Evolutionary conservation across 1,284 basidiomycete genomes (phyloP).

Genomic region (Boletus sp.): DNA sequence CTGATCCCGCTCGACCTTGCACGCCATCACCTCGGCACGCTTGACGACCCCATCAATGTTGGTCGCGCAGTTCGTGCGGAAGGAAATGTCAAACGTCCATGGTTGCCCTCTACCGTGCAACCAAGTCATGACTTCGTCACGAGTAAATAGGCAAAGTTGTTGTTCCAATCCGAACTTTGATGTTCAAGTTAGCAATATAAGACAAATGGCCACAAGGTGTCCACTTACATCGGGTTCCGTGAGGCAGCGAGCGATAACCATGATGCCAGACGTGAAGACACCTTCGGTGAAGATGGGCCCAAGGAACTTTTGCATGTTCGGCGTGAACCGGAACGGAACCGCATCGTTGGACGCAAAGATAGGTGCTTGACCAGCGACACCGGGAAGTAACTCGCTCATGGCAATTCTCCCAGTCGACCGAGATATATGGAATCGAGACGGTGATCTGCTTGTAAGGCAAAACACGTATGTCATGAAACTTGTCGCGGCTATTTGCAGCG

Average conservation of each 20-base stretch:
- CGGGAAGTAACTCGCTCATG: constrained; percentile 89
- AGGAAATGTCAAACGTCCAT: constrained; percentile 59
- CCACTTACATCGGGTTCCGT: constrained; percentile 87
- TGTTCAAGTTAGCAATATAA: constrained; percentile 5
- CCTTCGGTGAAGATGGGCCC: constrained; percentile 92
- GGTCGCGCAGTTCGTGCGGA: constrained; percentile 69
- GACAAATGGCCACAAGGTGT: not conserved
- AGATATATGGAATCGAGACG: constrained; percentile 87
- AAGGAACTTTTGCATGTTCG: constrained; percentile 95
- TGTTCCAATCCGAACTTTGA: constrained; percentile 84
- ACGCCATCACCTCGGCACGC: constrained; percentile 84
- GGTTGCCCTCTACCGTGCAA: constrained; percentile 54
- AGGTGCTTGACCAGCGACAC: constrained; percentile 59
- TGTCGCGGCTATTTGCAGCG: constrained; percentile 84
- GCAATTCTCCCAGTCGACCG: constrained; percentile 88
- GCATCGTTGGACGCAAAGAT: constrained; percentile 81
- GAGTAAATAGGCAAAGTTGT: constrained; percentile 86
- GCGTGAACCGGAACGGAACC: constrained; percentile 97
- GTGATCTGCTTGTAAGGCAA: constrained; percentile 83
- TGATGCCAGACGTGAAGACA: constrained; percentile 82
- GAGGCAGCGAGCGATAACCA: constrained; percentile 90
- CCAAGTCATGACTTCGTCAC: constrained; percentile 91
- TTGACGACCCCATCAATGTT: constrained; percentile 87
- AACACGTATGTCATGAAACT: constrained; percentile 95
- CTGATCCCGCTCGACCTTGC: constrained; percentile 82